Percentiles rank a stretch among this genome's conserved stretches.
phyloP scores from a whole-genome alignment of 306 rosid genomes.

The Coriaria nepalensis region DNA sequence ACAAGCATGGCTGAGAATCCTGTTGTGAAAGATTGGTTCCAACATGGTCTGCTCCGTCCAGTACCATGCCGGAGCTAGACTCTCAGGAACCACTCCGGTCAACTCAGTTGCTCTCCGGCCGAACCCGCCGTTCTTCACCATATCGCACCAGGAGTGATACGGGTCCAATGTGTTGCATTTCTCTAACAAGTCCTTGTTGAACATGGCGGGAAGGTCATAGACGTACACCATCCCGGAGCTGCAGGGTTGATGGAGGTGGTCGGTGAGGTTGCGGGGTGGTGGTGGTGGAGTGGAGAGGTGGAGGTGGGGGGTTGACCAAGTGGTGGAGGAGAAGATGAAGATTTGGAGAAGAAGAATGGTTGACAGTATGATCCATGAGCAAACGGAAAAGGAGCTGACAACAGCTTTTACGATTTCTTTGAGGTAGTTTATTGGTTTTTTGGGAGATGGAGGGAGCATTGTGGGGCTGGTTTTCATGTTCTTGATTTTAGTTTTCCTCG shows the following conservation, averaged over 20 bases:
- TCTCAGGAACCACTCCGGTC: conserved; percentile 41
- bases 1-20: conserved; percentile 5
- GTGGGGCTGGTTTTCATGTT: too few species aligned
- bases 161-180: conserved; percentile 70
- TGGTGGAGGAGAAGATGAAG: too few species aligned
- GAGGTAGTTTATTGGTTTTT: too few species aligned
- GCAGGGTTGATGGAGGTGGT: conserved; percentile 9
- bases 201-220: conserved; percentile 45
- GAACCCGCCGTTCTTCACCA: conserved; percentile 47
- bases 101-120: conserved; percentile 37
- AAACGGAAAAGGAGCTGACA: too few species aligned
- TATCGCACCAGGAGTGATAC: conserved; percentile 68
- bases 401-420: too few species aligned
- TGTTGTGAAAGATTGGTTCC: conserved; percentile 21
- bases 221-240: conserved; percentile 44
- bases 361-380: too few species aligned
- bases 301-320: too few species aligned
- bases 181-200: conserved; percentile 48
- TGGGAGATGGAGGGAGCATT: too few species aligned
- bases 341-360: too few species aligned
- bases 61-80: conserved; percentile 58
- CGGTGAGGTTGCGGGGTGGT: too few species aligned
- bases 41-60: conserved; percentile 91
- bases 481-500: too few species aligned
- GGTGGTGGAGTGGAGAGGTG: too few species aligned